Evolutionary conservation across 2,329 filamentous ascomycete species (phyloP), one percentile per base, ranked within the genome.

Genomic region (Hymenoscyphus scutula): DNA sequence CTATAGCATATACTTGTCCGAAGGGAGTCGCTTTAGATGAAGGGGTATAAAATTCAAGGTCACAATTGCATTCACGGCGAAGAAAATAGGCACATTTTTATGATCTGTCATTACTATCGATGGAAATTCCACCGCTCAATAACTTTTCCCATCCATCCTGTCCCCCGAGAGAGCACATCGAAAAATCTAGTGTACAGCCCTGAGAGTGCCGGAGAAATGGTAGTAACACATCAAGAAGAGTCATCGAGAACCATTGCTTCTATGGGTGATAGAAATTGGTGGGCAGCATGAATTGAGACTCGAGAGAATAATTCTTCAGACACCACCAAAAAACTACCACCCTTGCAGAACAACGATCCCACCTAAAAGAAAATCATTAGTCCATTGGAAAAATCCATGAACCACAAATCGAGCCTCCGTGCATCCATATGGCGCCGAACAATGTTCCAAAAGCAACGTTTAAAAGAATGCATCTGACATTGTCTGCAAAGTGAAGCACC

Each of bases 201-300:
- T 69, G 72, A 72, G 74, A n/a, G n/a, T 71, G 70, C 70, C 66
- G 69, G 68, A 70, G 70, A 73, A 72, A 74, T 73, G 68, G 70
- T 74, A 74, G 70, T 75, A 76, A 76, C 64, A 75, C 73, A 76
- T 71, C 67, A 61, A 62, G 64, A 67, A 73, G 71, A 73, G 72
- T 76, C 70, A 71, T 73, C 61, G 62, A 69, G 67, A 70, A 69
- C 74, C 72, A 59, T 73, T 68, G 68, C 59, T 56, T 56, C 67
- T 64, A 70, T 62, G 59, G 8, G 8, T 48, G 41, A 48, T 48
- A 48, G 41, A 48, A 48, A 2, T 48, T 23, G n/a, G 41, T 23
- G 41, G 59, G 37, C 74, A 69, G 70, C 65, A 65, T 71, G 66
- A 67, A 62, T 58, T 67, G 62, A 67, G 59, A 51, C 64, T 56